Evolutionary conservation across 2,329 filamentous ascomycete species (phyloP), one percentile per base, ranked within the genome.

Genomic region (Cadophora malorum): DNA sequence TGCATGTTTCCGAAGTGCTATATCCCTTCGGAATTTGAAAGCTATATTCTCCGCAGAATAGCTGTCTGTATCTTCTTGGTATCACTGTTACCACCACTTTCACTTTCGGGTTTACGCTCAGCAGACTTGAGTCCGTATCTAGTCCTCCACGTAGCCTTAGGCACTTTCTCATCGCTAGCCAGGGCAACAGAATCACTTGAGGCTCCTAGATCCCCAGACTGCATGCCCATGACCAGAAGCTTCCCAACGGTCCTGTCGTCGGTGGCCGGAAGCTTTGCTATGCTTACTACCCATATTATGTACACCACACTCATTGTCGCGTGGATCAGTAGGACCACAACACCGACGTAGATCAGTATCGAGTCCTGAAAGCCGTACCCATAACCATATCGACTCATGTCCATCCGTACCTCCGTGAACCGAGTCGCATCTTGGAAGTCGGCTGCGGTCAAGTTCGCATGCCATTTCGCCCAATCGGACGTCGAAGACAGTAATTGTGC

Each of bases 341-440:
- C 53, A 9, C 66, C 62, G 4, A 65, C 19, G 47, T 52, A 56
- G 14, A 65, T 52, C 33, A 67, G 47, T 2, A 23, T 67, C 5
- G 53, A 61, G n/a, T 55, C 66, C 28, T 67, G 41, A 47, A 67
- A 64, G 3, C 66, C 61, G 41, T 64, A 67, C 25, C 66, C 61
- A 21, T 67, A 67, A 0, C 66, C 61, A 47, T 35, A 67, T 31
- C 66, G 59, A 7, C 35, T 53, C 1, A 47, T 31, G 28, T 28
- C 28, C 28, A 28, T 28, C 3, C 28, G 28, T 3, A 28, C 28
- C 5, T 28, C 28, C 3, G 28, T 28, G 28, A 28, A 28, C 28
- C 28, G 28, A 28, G 28, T 28, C 28, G 28, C 28, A 28, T 28
- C 28, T 28, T 28, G 28, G 28, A 28, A 28, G 28, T 28, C 28